Conservation (phyloP, 2,329 filamentous ascomycete species). For the Aspergillus sp. region DNA sequence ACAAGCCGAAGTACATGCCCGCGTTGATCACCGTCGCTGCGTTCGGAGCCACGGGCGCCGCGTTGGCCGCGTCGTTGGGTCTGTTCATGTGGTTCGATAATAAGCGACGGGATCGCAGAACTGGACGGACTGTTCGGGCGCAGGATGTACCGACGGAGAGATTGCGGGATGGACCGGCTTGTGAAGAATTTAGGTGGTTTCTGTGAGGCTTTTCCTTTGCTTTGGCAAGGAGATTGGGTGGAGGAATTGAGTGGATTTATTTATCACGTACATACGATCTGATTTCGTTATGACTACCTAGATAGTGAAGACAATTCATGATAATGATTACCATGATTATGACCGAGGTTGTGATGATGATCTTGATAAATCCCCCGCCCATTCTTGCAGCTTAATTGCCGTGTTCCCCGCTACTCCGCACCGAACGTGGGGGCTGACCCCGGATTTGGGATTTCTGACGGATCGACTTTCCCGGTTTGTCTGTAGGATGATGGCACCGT, state of each 20-base stretch:
- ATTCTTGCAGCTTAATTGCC: background rate
- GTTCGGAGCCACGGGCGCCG: slow-evolving; percentile 57
- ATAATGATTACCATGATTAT: background rate
- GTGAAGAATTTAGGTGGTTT: slow-evolving; percentile 60
- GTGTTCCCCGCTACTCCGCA: background rate
- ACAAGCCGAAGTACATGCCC: slow-evolving; percentile 66
- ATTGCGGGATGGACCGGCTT: slow-evolving; percentile 55
- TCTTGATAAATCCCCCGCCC: background rate
- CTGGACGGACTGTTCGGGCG: slow-evolving; percentile 57
- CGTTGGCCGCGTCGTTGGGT: slow-evolving; percentile 58
- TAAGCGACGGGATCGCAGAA: slow-evolving; percentile 55
- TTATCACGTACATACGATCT: too few species aligned
- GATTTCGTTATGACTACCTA: too few species aligned
- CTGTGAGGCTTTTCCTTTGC: background rate
- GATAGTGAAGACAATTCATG: background rate
- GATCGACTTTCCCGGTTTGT: background rate
- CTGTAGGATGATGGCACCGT: background rate
- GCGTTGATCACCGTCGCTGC: slow-evolving; percentile 59
- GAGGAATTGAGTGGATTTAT: too few species aligned
- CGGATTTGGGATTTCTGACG: background rate
- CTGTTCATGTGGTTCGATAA: slow-evolving; percentile 67
- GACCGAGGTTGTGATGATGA: background rate
- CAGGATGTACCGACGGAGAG: slow-evolving; percentile 58
- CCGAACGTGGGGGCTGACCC: background rate
- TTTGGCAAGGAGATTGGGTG: background rate